Base-by-base conservation (phyloP, 108 stramenopile species). In the Mediolabrus comicus region DNA sequence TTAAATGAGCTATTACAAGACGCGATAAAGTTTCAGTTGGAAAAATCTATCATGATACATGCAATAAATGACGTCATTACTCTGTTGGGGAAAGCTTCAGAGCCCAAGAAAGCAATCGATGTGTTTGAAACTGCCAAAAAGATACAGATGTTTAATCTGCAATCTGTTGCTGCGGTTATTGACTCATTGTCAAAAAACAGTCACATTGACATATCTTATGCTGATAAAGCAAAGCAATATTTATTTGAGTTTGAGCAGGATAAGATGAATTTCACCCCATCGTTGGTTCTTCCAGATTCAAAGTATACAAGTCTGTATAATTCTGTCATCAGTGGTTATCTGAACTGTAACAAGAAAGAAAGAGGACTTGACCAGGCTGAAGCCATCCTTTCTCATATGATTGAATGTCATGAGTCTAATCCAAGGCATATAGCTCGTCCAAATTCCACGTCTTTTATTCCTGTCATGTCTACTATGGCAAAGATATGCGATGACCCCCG, bases 221-320 rank as follows among this genome's bases (percentile, higher is more conserved):
- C 58, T 17, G 51, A 71, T 6, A 78, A 55, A 57, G 77, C 77
- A 33, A 30, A 64, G 12, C 46, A 78, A 43, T 64, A 71, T 30
- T 63, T 78, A 4, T 28, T 70, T 26, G 69, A 78, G 14, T 71
- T 71, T 43, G 77, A 78, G 31, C 27, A 13, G 19, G 77, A 71
- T 14, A 53, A 35, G 41, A 71, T 71, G 69, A 53, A n/a, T 19
- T 59, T 46, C 58, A 71, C 32, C 32, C 59, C 39, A 33, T 29
- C 34, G 4, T 33, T 55, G 35, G 41, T 66, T 11, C 26, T 30
- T 30, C 69, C 69, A 3, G 67, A 66, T 30, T 61, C 65, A 65
- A 78, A 78, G 25, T 71, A 69, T 46, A 77, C 75, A 24, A 51
- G 27, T 17, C 51, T 78, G 59, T 78, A 78, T 64, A 78, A 78